phyloP scores from a whole-genome alignment of 257 asterid species.

The Nicotiana noctiflora region DNA sequence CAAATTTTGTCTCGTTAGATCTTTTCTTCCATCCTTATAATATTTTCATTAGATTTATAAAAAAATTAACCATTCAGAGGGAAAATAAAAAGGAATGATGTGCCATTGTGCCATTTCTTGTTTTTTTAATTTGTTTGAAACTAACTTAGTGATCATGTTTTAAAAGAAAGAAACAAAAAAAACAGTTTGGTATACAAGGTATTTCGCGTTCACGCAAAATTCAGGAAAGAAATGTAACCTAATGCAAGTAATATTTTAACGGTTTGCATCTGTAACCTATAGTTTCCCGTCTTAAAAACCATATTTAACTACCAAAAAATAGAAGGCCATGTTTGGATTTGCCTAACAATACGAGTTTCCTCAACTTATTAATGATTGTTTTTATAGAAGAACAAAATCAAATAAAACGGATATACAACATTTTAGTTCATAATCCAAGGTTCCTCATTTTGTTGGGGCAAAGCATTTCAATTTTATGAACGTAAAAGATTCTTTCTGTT shows the following conservation, averaged over 20 bases:
- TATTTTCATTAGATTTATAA: neutral
- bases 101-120: neutral
- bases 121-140: neutral
- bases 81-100: neutral
- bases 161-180: too few relatives aligned
- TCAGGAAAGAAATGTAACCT: too few relatives aligned
- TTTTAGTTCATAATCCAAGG: neutral
- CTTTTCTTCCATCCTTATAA: too few relatives aligned
- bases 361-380: neutral
- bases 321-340: neutral
- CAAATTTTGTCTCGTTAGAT: neutral
- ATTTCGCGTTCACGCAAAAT: too few relatives aligned
- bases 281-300: too few relatives aligned
- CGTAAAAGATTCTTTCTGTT: neutral
- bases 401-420: neutral
- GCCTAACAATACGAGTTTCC: slow-evolving; percentile 7
- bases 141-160: neutral
- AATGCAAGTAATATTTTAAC: too few relatives aligned
- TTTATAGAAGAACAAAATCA: neutral
- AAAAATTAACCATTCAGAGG: neutral
- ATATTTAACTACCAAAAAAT: too few relatives aligned
- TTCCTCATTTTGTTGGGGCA: neutral
- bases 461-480: neutral
- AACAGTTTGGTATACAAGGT: too few relatives aligned
- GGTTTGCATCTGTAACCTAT: too few relatives aligned